These are phyloP conservation scores for Plasmodium falciparum DNA, from an alignment of 169 alveolate genomes.

Conservation along the genomic window DNA sequence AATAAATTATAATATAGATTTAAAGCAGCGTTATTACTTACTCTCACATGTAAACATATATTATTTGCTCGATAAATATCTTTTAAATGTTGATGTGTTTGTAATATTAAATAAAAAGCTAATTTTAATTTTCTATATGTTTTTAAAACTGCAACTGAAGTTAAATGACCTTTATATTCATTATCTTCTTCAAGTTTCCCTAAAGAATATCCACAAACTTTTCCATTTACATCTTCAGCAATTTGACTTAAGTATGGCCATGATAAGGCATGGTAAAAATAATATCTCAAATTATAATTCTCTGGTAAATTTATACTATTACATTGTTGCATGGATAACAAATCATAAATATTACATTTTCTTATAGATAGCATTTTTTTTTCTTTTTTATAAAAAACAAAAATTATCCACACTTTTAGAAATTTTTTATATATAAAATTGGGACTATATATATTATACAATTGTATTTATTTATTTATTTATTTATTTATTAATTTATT, in stretches of 20 bases:
- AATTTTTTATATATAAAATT: no score
- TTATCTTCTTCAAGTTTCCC: conserved; percentile 86
- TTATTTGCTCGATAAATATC: conserved; percentile 58
- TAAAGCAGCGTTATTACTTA: conserved; percentile 84
- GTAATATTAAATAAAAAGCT: conserved; percentile 80
- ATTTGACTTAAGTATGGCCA: conserved; percentile 94
- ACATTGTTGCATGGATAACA: conserved; percentile 82
- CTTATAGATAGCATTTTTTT: conserved; percentile 81
- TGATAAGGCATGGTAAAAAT: conserved; percentile 94
- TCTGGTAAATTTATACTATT: conserved; percentile 88
- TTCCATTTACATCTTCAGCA: conserved; percentile 78
- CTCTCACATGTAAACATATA: conserved; percentile 82
- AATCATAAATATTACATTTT: conserved; percentile 83
- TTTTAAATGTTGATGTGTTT: conserved; percentile 78
- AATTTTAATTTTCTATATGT: conserved; percentile 81
- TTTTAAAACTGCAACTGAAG: conserved; percentile 86
- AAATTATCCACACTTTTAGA: not conserved
- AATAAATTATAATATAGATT: conserved; percentile 77
- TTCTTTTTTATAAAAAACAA: not conserved
- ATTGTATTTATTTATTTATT: no score
- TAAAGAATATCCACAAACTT: conserved; percentile 85
- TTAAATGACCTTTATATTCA: conserved; percentile 85
- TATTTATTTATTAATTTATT: no score
- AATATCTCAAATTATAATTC: conserved; percentile 95
- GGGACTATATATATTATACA: no score